Conservation (phyloP, 768 basidiomycete species). For the Mycena olivaceomarginata region DNA sequence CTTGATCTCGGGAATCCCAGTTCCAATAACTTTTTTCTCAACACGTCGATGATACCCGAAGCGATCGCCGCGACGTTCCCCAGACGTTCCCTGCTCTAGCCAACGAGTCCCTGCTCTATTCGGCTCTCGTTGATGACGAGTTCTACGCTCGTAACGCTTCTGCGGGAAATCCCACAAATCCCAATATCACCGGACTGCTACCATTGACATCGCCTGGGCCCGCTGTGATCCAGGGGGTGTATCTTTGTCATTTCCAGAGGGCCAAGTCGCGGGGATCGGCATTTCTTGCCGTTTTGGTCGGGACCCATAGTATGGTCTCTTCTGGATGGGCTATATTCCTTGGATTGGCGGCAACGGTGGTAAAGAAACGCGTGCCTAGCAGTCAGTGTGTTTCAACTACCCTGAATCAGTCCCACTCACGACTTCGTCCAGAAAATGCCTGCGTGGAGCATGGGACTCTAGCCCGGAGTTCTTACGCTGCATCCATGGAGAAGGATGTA, state of each 20-base stretch:
- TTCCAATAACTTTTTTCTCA: slow-evolving; percentile 53
- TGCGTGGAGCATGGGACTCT: too few species aligned
- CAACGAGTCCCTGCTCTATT: slow-evolving; percentile 9
- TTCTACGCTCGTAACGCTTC: background rate
- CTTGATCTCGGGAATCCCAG: slow-evolving; percentile 52
- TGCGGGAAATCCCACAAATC: too few species aligned
- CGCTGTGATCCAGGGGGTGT: slow-evolving; percentile 37
- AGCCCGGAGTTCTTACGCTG: too few species aligned
- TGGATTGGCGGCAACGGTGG: background rate
- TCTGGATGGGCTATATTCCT: slow-evolving; percentile 3
- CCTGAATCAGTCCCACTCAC: too few species aligned
- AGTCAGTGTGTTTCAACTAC: background rate
- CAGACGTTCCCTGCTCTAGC: background rate
- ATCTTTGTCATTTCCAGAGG: slow-evolving; percentile 42
- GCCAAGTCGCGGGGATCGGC: slow-evolving; percentile 37
- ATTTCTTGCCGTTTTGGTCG: slow-evolving; percentile 49
- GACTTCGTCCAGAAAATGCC: too few species aligned
- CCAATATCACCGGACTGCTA: background rate
- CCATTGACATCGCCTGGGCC: slow-evolving; percentile 20
- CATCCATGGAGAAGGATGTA: too few species aligned
- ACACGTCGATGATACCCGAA: slow-evolving; percentile 19
- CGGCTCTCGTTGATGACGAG: slow-evolving; percentile 22
- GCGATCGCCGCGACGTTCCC: slow-evolving; percentile 3
- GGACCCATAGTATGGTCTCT: slow-evolving; percentile 35
- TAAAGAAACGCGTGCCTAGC: background rate